Evolutionary conservation across 345 rosid species (phyloP).

Genomic region (Cardamine chenopodiifolia): DNA sequence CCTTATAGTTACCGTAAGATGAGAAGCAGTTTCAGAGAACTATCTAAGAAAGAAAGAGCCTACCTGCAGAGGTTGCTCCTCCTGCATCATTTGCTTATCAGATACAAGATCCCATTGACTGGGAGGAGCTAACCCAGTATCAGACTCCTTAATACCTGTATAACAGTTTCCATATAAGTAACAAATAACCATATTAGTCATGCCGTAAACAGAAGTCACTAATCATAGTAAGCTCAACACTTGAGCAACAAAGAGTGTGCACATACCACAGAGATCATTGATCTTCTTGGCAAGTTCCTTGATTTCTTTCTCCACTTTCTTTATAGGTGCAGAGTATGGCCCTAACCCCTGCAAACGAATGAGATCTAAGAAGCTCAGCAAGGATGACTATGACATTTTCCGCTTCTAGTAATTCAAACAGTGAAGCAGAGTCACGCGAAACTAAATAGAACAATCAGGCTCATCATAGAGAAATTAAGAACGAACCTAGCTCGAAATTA

Average conservation of each 20-base stretch:
- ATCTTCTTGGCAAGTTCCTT: conserved; percentile 90
- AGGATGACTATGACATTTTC: background rate
- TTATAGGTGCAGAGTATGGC: conserved; percentile 81
- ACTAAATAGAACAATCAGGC: background rate
- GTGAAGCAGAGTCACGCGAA: background rate
- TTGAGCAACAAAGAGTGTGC: background rate
- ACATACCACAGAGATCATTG: conserved; percentile 84
- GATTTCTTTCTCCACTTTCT: conserved; percentile 90
- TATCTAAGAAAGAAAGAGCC: background rate
- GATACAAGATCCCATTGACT: conserved; percentile 99
- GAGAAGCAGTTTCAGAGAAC: background rate
- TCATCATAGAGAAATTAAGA: background rate
- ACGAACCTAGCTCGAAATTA: conserved; percentile 4
- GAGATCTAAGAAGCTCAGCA: background rate
- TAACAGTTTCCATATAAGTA: background rate
- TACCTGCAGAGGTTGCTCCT: conserved; percentile 94
- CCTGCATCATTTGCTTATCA: conserved; percentile 99
- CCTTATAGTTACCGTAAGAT: background rate
- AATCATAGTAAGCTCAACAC: background rate
- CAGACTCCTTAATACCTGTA: conserved; percentile 94
- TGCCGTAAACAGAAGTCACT: background rate
- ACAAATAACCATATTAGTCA: background rate
- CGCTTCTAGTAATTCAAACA: background rate
- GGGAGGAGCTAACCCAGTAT: conserved; percentile 94
- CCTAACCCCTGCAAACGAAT: conserved; percentile 71